A percentile compares a stretch with the other conserved stretches of the same genome.
These are phyloP conservation scores for Dothideomycetes sp. DNA, from an alignment of 2,329 filamentous ascomycete species.

Conservation along the genomic window DNA sequence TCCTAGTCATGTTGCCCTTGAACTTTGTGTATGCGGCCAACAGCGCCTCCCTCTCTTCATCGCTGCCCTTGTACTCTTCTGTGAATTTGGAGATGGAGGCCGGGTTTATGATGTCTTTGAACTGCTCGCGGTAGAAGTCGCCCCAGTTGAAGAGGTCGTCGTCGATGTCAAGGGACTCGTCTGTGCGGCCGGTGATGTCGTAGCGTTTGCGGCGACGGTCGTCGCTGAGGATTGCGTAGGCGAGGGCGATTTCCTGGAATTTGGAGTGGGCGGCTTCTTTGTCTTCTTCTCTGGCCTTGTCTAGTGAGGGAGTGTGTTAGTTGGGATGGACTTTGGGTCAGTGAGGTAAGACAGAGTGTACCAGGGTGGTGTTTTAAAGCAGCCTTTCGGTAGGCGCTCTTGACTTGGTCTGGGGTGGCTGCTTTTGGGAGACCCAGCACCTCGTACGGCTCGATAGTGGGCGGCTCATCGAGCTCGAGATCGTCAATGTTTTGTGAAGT, in stretches of 20 bases:
- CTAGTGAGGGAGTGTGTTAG: slow-evolving; percentile 20
- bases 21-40: slow-evolving; percentile 62
- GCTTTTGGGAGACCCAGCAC: slow-evolving; percentile 60
- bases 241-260: slow-evolving; percentile 88
- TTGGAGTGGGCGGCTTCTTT: slow-evolving; percentile 64
- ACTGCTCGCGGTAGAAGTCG: slow-evolving; percentile 80
- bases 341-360: too few relatives aligned
- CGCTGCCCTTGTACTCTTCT: slow-evolving; percentile 68
- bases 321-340: too few relatives aligned
- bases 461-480: slow-evolving; percentile 45
- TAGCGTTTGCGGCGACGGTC: slow-evolving; percentile 70
- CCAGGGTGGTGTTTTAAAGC: slow-evolving; percentile 69
- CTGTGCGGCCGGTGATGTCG: slow-evolving; percentile 80
- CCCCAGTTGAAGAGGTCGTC: slow-evolving; percentile 78
- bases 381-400: slow-evolving; percentile 83
- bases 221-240: slow-evolving; percentile 87
- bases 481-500: slow-evolving; percentile 37
- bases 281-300: slow-evolving; percentile 61
- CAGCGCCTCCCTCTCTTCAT: slow-evolving; percentile 72
- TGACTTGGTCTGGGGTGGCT: slow-evolving; percentile 70
- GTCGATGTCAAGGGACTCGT: slow-evolving; percentile 57
- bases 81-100: slow-evolving; percentile 69
- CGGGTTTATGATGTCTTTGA: slow-evolving; percentile 60
- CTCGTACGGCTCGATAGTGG: slow-evolving; percentile 66
- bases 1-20: slow-evolving; percentile 62